Evolutionary conservation across 1,284 basidiomycete species (phyloP).

Genomic region (Leccinum griseonigrum): DNA sequence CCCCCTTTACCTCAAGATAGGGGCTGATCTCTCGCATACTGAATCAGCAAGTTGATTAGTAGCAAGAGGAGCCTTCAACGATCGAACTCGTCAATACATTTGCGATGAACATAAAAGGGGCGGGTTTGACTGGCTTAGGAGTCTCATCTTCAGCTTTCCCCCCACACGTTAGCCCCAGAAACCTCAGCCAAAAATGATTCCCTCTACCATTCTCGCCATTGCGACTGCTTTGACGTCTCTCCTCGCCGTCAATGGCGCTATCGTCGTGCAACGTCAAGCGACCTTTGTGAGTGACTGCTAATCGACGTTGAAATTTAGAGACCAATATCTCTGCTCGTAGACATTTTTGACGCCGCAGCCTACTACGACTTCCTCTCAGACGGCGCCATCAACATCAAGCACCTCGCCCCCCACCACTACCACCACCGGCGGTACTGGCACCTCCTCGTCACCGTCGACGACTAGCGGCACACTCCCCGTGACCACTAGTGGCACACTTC

Average conservation of each 20-base stretch:
- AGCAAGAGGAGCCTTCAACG: background rate
- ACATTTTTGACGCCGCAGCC: conserved; percentile 12
- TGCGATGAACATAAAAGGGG: conserved; percentile 18
- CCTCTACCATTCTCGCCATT: conserved; percentile 13
- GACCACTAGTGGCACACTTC: background rate
- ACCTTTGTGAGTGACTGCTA: conserved; percentile 11
- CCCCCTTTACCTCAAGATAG: background rate
- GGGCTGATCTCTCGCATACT: background rate
- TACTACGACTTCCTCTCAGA: background rate
- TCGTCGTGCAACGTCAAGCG: conserved; percentile 17
- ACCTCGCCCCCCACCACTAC: background rate
- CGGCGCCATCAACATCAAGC: background rate
- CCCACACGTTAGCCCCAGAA: background rate
- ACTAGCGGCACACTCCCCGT: background rate
- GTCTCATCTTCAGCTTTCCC: background rate
- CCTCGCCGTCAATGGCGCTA: conserved; percentile 12
- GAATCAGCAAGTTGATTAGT: background rate
- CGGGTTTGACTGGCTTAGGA: background rate
- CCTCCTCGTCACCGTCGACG: background rate
- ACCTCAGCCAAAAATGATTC: conserved; percentile 12
- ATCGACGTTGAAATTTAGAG: background rate
- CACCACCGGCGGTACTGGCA: background rate
- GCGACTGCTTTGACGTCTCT: conserved; percentile 14
- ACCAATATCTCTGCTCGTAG: conserved; percentile 2
- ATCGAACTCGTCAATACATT: conserved; percentile 12